A percentile compares a stretch with the other conserved stretches of the same genome.
phyloP scores from a whole-genome alignment of 2,329 filamentous ascomycete genomes.

The Fonsecaea erecta region DNA sequence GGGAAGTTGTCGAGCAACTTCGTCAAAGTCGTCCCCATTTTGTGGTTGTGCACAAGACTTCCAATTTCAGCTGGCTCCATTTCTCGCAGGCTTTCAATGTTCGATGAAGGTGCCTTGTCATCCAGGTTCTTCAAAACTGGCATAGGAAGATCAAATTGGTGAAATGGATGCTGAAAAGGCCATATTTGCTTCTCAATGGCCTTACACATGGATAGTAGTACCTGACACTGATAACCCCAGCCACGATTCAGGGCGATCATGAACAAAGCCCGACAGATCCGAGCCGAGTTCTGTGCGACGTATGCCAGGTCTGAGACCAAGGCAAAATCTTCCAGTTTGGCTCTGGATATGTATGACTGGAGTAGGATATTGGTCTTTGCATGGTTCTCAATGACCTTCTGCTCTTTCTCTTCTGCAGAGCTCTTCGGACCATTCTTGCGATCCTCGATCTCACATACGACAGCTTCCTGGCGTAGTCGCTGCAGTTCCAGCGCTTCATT shows the following conservation, averaged over 20 bases:
- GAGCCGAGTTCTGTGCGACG: constrained; percentile 90
- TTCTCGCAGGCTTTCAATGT: constrained; percentile 83
- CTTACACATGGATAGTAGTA: constrained; percentile 89
- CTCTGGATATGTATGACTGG: constrained; percentile 89
- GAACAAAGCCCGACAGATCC: constrained; percentile 92
- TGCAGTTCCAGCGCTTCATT: constrained; percentile 87
- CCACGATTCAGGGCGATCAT: constrained; percentile 95
- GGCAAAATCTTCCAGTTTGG: constrained; percentile 89
- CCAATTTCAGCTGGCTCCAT: constrained; percentile 95
- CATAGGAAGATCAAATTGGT: constrained; percentile 89
- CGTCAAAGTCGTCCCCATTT: constrained; percentile 79
- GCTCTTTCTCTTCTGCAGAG: constrained; percentile 73
- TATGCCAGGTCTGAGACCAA: constrained; percentile 90
- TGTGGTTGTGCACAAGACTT: constrained; percentile 84
- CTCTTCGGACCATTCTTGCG: constrained; percentile 56
- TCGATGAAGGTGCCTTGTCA: constrained; percentile 71
- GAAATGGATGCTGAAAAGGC: constrained; percentile 92
- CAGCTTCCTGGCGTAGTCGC: constrained; percentile 69
- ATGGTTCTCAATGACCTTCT: constrained; percentile 69
- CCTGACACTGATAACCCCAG: constrained; percentile 94
- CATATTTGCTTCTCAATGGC: constrained; percentile 96
- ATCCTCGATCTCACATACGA: constrained; percentile 78
- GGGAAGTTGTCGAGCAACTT: constrained; percentile 89
- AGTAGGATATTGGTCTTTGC: constrained; percentile 95
- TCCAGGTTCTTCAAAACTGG: constrained; percentile 84